phyloP scores from a whole-genome alignment of 1,139 yeast species.

The Kodamaea fungicola region DNA sequence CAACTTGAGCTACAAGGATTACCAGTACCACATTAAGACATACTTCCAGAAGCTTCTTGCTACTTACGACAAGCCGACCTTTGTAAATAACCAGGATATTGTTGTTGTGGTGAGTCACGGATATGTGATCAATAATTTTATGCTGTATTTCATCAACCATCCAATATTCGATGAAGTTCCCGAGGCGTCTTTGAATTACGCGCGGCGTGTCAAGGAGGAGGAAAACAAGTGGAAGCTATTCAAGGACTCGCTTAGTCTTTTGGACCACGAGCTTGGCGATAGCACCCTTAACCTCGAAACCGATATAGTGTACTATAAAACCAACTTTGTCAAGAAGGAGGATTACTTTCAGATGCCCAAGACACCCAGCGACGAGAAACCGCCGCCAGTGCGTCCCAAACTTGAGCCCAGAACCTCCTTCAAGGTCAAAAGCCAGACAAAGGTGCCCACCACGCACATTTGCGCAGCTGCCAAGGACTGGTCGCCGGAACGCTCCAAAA shows the following conservation, averaged over 20 bases:
- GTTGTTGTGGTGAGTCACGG: slow-evolving; percentile 44
- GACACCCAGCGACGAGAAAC: not conserved
- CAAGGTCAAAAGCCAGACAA: slow-evolving; percentile 7
- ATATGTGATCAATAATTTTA: slow-evolving; percentile 38
- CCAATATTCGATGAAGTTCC: slow-evolving; percentile 49
- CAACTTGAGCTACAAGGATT: slow-evolving; percentile 40
- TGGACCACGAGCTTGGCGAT: slow-evolving; percentile 27
- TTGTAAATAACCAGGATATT: slow-evolving; percentile 34
- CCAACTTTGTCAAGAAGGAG: slow-evolving; percentile 41
- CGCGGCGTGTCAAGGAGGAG: slow-evolving; percentile 19
- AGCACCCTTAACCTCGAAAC: slow-evolving; percentile 38
- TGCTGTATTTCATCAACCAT: slow-evolving; percentile 42
- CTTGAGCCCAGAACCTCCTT: slow-evolving; percentile 9
- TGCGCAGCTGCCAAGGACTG: slow-evolving; percentile 42
- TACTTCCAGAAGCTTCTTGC: slow-evolving; percentile 44
- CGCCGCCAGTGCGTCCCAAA: slow-evolving; percentile 3
- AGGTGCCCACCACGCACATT: slow-evolving; percentile 23
- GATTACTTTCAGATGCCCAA: slow-evolving; percentile 15
- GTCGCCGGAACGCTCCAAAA: slow-evolving; percentile 24
- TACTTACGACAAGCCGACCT: slow-evolving; percentile 40
- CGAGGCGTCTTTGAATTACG: slow-evolving; percentile 37
- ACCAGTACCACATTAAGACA: slow-evolving; percentile 38
- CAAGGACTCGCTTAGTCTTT: slow-evolving; percentile 33
- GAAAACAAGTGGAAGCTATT: slow-evolving; percentile 31
- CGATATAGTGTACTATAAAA: slow-evolving; percentile 45